These are phyloP conservation scores for Pestalotiopsis sp. DNA, from an alignment of 2,329 filamentous ascomycete genomes.

Conservation along the genomic window DNA sequence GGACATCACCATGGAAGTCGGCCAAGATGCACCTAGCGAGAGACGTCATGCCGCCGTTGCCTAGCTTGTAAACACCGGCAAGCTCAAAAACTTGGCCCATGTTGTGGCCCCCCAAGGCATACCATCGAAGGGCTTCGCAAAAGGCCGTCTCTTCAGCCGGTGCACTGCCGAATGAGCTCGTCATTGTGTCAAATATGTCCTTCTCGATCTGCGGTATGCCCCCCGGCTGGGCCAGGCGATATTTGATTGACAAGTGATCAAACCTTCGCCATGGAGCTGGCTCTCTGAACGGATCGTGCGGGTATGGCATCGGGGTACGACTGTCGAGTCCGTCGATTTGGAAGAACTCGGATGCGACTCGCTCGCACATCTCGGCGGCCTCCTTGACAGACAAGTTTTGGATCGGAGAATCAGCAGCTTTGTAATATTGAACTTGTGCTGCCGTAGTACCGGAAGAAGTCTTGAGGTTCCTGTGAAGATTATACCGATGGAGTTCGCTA, in stretches of 20 bases:
- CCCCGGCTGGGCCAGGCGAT: neutral
- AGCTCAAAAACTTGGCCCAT: slow-evolving; percentile 38
- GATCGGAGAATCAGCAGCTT: neutral
- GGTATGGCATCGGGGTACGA: slow-evolving; percentile 38
- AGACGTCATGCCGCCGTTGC: slow-evolving; percentile 4
- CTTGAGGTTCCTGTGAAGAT: slow-evolving; percentile 40
- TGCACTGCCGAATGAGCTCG: neutral
- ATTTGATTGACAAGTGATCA: slow-evolving; percentile 28
- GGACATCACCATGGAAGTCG: slow-evolving; percentile 2
- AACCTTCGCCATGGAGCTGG: slow-evolving; percentile 33
- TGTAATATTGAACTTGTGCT: neutral
- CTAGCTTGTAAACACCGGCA: slow-evolving; percentile 42
- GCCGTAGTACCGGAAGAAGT: slow-evolving; percentile 3
- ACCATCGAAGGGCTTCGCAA: slow-evolving; percentile 50
- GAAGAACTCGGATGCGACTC: slow-evolving; percentile 36
- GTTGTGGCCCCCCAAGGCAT: slow-evolving; percentile 41
- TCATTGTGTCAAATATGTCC: neutral
- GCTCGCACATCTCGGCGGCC: slow-evolving; percentile 39
- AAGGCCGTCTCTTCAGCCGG: slow-evolving; percentile 40
- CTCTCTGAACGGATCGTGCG: slow-evolving; percentile 33
- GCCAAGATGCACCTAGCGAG: slow-evolving; percentile 22
- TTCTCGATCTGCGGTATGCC: neutral
- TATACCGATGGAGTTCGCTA: slow-evolving; percentile 46
- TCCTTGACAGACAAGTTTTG: neutral
- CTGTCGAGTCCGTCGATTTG: slow-evolving; percentile 44